Base-by-base conservation (phyloP, 495 filamentous ascomycete species). In the Hypoxylon subgilvum region DNA sequence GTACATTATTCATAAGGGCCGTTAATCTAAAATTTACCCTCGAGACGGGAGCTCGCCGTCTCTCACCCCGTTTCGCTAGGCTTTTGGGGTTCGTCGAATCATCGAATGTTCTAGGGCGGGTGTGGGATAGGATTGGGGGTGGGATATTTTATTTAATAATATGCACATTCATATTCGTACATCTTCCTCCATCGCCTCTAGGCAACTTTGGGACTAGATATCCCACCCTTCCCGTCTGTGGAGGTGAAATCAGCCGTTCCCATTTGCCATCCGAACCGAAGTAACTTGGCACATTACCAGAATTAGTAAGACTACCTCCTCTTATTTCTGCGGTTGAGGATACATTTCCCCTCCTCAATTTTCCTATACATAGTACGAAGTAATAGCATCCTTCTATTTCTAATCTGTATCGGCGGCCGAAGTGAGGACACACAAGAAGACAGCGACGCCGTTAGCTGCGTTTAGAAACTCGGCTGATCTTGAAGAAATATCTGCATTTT, bases 141-240 rank as follows among this genome's bases (percentile, higher is more conserved):
- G 52, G 36, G 32, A 58, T 64, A 54, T 53, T 58, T 49, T 53
- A 42, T 12, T 9, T 18, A 5, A 13, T 17, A 16, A 16, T 5
- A 17, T n/a, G n/a, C n/a, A n/a, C n/a, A n/a, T n/a, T n/a, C n/a
- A n/a, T n/a, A 13, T 9, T 13, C 50, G 28, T n/a, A 45, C 35
- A 23, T 27, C 58, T 41, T 28, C 56, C 18, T 31, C 51, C 27
- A 45, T 50, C 23, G 17, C 22, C 18, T 57, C 53, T 64, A 64
- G 31, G 39, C 43, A 21, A 50, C 30, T 64, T 64, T 32, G 53
- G 61, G 57, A 64, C 61, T 36, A 49, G 43, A 32, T 32, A 64
- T 42, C 50, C 61, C 54, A 64, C 53, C 49, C 54, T 64, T 64
- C 54, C 61, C 61, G 61, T 59, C 49, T 64, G 54, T 59, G 61